Conservation (phyloP, 2,329 filamentous ascomycete genomes). For the Alternaria sp. region DNA sequence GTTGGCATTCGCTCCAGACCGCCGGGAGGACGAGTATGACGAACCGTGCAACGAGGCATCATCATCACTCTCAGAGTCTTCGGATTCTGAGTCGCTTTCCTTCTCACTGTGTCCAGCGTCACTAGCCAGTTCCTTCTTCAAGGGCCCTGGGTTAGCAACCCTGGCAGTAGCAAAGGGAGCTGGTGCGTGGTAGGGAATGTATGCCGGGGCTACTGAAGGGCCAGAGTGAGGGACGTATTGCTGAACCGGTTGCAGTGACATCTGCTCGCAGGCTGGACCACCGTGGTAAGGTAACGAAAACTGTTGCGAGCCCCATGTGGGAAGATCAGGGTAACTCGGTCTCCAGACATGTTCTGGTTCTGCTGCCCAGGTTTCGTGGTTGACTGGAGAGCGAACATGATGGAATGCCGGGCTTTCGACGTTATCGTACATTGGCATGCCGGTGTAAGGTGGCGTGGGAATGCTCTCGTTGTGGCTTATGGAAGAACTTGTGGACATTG, state of each 20-base stretch:
- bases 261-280: background rate
- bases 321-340: background rate
- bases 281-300: background rate
- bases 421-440: background rate
- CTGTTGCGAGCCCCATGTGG: constrained; percentile 2
- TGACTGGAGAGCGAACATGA: background rate
- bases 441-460: constrained; percentile 15
- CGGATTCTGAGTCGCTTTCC: background rate
- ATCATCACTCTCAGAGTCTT: background rate
- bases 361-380: background rate
- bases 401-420: background rate
- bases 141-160: background rate
- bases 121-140: background rate
- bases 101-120: background rate
- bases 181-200: background rate
- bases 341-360: constrained; percentile 3
- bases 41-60: background rate
- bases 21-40: background rate
- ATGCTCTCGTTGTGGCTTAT: constrained; percentile 15
- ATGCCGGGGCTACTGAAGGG: background rate
- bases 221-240: background rate
- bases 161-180: background rate
- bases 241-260: background rate
- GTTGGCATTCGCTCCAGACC: background rate
- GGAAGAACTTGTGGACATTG: constrained; percentile 19